Base-by-base conservation (phyloP, 192 early-diverging fungal species). In the Phycomyces blakesleeanus region DNA sequence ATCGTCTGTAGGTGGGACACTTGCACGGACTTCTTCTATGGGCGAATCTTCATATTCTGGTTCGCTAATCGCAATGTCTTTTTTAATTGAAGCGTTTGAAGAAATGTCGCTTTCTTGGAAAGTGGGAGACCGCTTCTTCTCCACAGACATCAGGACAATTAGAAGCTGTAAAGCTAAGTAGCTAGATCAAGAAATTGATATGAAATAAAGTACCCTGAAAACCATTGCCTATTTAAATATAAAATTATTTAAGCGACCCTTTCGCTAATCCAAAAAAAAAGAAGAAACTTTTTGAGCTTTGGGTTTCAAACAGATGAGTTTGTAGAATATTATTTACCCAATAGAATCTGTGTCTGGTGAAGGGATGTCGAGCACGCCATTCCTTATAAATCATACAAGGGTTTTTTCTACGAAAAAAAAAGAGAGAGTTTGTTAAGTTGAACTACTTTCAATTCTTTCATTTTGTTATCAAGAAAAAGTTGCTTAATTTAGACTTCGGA, bases 1-100 rank as follows among this genome's bases (percentile, higher is more conserved):
- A 60, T 88, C 79, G 59, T 91, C 90, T n/a, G 82, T 85, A 61
- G 85, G 88, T 38, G 85, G 80, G 6, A 90, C 86, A 20, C 79
- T 73, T 3, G 85, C 78, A 29, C 89, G 79, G 22, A 90, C 89
- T 76, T 87, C 84, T 67, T 85, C 83, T 69, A 87, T 87, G 25
- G 89, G 89, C 61, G 80, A 81, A 49, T 81, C 72, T 21, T 81
- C 80, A 22, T 61, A 5, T 20, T 25, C 22, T 37, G 24, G 3
- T 12, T 4, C n/a, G n/a, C n/a, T 22, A 22, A 11, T 54, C 3
- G 11, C 52, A n/a, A 11, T 11, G 12, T n/a, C 52, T 54, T 54
- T 54, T 22, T 29, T 2, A 22, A 29, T 11, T 2, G 52, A 26
- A 2, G 4, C 26, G 3, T 29, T 22, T 1, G 21, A 14, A 2